A percentile compares a stretch with the other conserved stretches of the same genome.
Evolutionary conservation across 2,329 filamentous ascomycete genomes (phyloP).

Genomic region (Sclerotinia minor): DNA sequence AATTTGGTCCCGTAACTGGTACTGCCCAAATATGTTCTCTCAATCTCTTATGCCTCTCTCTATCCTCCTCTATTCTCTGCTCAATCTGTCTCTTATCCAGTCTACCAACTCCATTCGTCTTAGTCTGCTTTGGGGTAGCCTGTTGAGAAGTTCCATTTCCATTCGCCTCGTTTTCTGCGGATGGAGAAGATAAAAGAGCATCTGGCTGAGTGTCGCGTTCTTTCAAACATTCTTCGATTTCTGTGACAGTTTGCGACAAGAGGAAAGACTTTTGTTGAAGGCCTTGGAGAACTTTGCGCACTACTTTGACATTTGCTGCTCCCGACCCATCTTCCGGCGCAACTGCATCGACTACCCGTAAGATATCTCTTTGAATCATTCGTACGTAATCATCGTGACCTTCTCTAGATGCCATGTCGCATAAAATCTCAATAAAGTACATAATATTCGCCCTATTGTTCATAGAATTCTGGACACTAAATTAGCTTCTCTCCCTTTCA

Average conservation of each 20-base stretch:
- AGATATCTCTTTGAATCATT: slow-evolving; percentile 94
- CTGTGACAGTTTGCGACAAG: slow-evolving; percentile 68
- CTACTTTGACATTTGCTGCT: slow-evolving; percentile 90
- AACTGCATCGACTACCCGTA: slow-evolving; percentile 87
- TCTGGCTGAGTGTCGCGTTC: slow-evolving; percentile 53
- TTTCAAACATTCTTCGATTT: slow-evolving; percentile 81
- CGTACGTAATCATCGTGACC: slow-evolving; percentile 81
- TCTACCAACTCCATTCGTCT: slow-evolving; percentile 37
- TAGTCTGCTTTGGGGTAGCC: slow-evolving; percentile 18
- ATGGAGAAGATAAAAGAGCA: slow-evolving; percentile 21
- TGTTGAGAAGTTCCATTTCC: slow-evolving; percentile 31
- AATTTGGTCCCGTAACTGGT: slow-evolving; percentile 49
- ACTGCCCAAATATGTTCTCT: slow-evolving; percentile 94
- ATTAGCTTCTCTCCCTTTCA: slow-evolving; percentile 20
- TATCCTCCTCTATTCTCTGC: slow-evolving; percentile 94
- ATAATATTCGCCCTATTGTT: slow-evolving; percentile 98
- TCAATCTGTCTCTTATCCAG: slow-evolving; percentile 88
- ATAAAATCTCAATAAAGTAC: slow-evolving; percentile 96
- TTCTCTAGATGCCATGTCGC: slow-evolving; percentile 62
- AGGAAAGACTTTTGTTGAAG: slow-evolving; percentile 72
- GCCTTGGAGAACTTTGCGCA: slow-evolving; percentile 72
- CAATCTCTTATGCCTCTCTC: slow-evolving; percentile 88
- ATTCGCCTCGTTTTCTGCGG: slow-evolving; percentile 30
- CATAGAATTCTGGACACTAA: slow-evolving; percentile 71
- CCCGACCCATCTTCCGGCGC: slow-evolving; percentile 84